These are phyloP conservation scores for Starmerella bombicola DNA, from an alignment of 805 yeast species.

Conservation along the genomic window DNA sequence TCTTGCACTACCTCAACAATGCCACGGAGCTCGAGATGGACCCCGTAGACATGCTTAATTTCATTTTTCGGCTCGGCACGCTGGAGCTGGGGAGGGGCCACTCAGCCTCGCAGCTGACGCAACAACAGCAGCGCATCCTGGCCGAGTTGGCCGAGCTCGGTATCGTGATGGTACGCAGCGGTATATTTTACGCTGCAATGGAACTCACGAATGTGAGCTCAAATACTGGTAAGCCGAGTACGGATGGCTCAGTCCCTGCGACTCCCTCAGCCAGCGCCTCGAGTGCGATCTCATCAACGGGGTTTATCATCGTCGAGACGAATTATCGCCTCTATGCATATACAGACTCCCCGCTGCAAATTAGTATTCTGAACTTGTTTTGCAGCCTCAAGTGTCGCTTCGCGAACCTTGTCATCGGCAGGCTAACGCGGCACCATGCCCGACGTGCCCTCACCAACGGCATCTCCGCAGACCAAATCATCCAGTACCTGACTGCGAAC, in stretches of 20 bases:
- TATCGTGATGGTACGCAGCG: conserved; percentile 50
- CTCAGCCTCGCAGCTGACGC: conserved; percentile 53
- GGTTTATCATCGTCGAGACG: conserved; percentile 81
- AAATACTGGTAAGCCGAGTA: conserved; percentile 53
- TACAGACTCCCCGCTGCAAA: conserved; percentile 87
- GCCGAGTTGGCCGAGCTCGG: conserved; percentile 89
- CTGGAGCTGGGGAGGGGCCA: conserved; percentile 83
- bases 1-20: conserved; percentile 75
- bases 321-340: conserved; percentile 88
- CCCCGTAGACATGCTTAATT: conserved; percentile 88
- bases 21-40: conserved; percentile 81
- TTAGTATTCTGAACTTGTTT: conserved; percentile 79
- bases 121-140: conserved; percentile 74
- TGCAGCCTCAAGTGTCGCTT: conserved; percentile 77
- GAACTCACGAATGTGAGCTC: conserved; percentile 11
- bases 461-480: conserved; percentile 88
- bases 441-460: conserved; percentile 75
- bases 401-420: conserved; percentile 86
- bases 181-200: conserved; percentile 20
- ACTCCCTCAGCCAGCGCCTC: conserved; percentile 51
- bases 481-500: conserved; percentile 76
- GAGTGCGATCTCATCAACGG: conserved; percentile 43
- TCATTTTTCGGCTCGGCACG: conserved; percentile 86
- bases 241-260: conserved; percentile 41
- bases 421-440: conserved; percentile 82